Base-by-base conservation (phyloP, 495 filamentous ascomycete species). In the Elasticomyces elasticus region DNA sequence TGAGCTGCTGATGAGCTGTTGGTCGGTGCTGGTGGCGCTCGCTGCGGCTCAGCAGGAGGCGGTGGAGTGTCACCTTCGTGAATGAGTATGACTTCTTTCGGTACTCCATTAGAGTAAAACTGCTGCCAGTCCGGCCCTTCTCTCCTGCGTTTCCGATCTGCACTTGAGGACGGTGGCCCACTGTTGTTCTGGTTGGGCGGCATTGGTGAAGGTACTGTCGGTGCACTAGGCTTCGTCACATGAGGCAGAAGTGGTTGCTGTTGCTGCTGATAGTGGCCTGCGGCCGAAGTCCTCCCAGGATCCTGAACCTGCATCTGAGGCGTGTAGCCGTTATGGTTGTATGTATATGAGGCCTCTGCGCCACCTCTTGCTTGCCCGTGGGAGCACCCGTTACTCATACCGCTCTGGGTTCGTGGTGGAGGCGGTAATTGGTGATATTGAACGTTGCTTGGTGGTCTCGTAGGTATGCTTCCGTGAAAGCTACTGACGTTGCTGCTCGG, bases 61-160 rank as follows among this genome's bases (percentile, higher is more conserved):
- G 47, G 54, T 4, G 58, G 58, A 28, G 47, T 57, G 33, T 61
- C 58, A 22, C 56, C 58, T 27, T 61, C 58, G 31, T 61, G 58
- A n/a, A 61, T 61, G 17, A 27, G 35, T 23, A 61, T 61, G 30
- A 61, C 50, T 27, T 61, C 58, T n/a, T 49, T 42, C 6, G 58
- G 58, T 22, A 49, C 47, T 45, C 42, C 52, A 20, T 54, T 54
- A 26, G 48, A 49, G 48, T 60, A 61, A 40, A 47, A 61, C 7
- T 24, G 6, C 17, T 46, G 42, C 58, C 58, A 61, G 26, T 61
- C 58, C 22, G 56, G 51, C 1, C 15, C 28, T 13, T 55, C 38
- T 37, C 42, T 25, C 42, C 49, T 56, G 31, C 28, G 35, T 25
- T 57, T 41, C 12, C 33, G 20, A 12, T 51, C 58, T 17, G 35